Percentiles rank a stretch among this genome's conserved stretches.
phyloP scores from a whole-genome alignment of 1,139 yeast genomes.

The Hanseniaspora sp. region DNA sequence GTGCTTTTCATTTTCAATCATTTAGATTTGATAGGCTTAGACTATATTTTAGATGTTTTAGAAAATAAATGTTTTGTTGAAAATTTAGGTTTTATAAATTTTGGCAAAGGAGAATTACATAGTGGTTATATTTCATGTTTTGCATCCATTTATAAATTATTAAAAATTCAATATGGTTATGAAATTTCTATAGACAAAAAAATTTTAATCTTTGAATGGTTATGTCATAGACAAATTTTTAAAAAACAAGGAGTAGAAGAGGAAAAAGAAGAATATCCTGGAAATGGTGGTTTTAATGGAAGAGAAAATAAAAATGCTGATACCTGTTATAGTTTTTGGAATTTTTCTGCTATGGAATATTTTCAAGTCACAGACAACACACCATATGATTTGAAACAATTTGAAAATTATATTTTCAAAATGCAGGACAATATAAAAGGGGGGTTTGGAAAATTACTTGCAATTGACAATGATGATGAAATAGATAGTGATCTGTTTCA shows the following conservation, averaged over 20 bases:
- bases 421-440: conserved; percentile 63
- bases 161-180: conserved; percentile 27
- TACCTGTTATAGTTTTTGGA: conserved; percentile 92
- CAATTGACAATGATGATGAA: conserved; percentile 32
- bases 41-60: conserved; percentile 37
- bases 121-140: conserved; percentile 86
- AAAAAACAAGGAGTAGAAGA: no score
- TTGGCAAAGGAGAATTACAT: conserved; percentile 59
- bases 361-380: conserved; percentile 35
- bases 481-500: conserved; percentile 62
- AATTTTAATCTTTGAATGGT: conserved; percentile 42
- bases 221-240: conserved; percentile 51
- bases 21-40: conserved; percentile 20
- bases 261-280: conserved; percentile 28
- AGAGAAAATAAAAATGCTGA: conserved; percentile 75
- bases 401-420: conserved; percentile 18
- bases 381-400: conserved; percentile 38
- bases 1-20: conserved; percentile 44
- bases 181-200: conserved; percentile 19
- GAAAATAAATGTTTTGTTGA: conserved; percentile 36
- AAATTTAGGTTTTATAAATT: conserved; percentile 53
- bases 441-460: conserved; percentile 55
- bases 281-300: conserved; percentile 78
- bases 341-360: conserved; percentile 47
- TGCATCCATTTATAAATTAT: conserved; percentile 47